These are phyloP conservation scores for Cladosporium halotolerans DNA, from an alignment of 2,329 filamentous ascomycete species.

Conservation along the genomic window DNA sequence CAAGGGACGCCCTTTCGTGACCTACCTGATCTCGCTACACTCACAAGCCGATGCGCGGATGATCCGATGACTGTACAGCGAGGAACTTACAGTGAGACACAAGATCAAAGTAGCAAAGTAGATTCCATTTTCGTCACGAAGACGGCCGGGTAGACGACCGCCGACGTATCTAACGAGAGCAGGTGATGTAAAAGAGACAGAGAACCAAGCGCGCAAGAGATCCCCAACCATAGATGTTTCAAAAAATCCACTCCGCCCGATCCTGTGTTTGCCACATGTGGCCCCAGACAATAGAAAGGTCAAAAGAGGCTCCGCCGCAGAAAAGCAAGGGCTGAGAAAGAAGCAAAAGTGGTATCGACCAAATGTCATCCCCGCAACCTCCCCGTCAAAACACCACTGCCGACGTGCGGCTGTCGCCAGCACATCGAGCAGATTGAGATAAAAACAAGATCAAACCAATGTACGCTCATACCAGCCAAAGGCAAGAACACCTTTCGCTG, in stretches of 20 bases:
- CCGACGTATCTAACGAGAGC: conserved; percentile 1
- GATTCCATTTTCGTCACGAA: neutral
- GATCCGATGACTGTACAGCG: too few relatives aligned
- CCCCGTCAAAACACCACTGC: conserved; percentile 7
- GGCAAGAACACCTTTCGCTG: conserved; percentile 6
- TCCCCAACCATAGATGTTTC: neutral
- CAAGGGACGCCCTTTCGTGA: too few relatives aligned
- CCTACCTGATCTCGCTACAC: too few relatives aligned
- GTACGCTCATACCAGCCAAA: conserved; percentile 9
- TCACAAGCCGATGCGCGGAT: too few relatives aligned
- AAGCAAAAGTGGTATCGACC: conserved; percentile 12
- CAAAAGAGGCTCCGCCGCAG: neutral
- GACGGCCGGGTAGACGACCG: neutral
- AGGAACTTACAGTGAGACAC: too few relatives aligned
- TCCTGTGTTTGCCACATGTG: conserved; percentile 9
- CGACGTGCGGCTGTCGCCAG: neutral
- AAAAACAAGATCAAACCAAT: conserved; percentile 8
- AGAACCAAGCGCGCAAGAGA: neutral
- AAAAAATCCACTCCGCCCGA: conserved; percentile 4
- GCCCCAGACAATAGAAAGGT: conserved; percentile 3
- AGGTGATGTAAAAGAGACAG: neutral
- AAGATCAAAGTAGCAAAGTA: neutral
- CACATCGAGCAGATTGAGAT: conserved; percentile 1
- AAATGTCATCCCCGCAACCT: conserved; percentile 2
- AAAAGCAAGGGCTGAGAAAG: conserved; percentile 12